Conservation (phyloP, 2,329 filamentous ascomycete species). For the Blastomyces percursus region DNA sequence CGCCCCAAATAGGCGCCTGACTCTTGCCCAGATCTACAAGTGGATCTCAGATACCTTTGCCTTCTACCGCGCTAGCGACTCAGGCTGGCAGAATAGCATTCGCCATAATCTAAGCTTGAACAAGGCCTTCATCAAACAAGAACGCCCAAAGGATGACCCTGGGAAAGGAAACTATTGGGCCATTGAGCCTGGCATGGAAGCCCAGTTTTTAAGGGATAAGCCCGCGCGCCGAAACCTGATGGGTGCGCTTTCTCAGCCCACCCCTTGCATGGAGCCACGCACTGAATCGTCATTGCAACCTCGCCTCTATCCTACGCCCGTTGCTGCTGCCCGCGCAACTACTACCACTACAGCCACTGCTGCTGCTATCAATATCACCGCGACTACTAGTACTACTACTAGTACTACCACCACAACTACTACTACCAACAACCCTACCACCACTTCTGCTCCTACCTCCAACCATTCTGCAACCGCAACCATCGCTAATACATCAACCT, state of each 20-base stretch:
- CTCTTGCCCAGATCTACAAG: constrained; percentile 92
- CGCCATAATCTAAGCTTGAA: constrained; percentile 94
- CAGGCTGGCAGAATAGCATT: constrained; percentile 98
- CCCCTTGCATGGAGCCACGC: constrained; percentile 19
- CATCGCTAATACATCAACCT: constrained; percentile 10
- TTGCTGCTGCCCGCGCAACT: constrained; percentile 22
- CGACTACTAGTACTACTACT: constrained; percentile 9
- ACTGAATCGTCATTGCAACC: constrained; percentile 22
- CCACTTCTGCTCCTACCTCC: constrained; percentile 12
- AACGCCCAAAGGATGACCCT: constrained; percentile 90
- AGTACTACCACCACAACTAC: constrained; percentile 10
- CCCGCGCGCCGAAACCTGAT: constrained; percentile 39
- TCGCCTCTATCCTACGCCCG: constrained; percentile 9
- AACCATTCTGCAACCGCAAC: constrained; percentile 12
- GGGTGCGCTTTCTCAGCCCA: constrained; percentile 30
- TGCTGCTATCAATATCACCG: constrained; percentile 14
- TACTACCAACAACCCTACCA: constrained; percentile 15
- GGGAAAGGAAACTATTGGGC: constrained; percentile 98
- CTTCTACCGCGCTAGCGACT: constrained; percentile 74
- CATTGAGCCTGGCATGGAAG: constrained; percentile 81
- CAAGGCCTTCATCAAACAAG: constrained; percentile 92
- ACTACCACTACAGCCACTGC: not conserved
- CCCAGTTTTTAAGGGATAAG: constrained; percentile 83
- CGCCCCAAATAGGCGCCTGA: constrained; percentile 70
- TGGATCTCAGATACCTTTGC: constrained; percentile 96